phyloP scores from a whole-genome alignment of 192 early-diverging fungal genomes.

The Phlyctochytrium arcticum region DNA sequence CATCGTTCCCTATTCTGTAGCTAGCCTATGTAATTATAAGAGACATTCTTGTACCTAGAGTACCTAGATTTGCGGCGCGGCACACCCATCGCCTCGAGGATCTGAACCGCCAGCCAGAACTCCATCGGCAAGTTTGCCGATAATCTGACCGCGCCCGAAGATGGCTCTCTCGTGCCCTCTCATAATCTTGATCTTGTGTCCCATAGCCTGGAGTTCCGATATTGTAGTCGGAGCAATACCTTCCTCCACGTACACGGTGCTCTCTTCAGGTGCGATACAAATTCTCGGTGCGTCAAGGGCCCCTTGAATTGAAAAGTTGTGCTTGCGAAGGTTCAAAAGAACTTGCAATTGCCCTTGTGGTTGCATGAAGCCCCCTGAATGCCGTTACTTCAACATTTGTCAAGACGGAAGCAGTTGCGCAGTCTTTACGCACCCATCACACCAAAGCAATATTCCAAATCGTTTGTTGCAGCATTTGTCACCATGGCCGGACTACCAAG shows the following conservation, averaged over 20 bases:
- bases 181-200: slow-evolving; percentile 53
- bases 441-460: slow-evolving; percentile 46
- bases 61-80: background rate
- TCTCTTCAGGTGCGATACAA: slow-evolving; percentile 46
- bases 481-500: slow-evolving; percentile 50
- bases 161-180: slow-evolving; percentile 41
- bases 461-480: slow-evolving; percentile 27
- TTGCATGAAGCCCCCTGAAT: slow-evolving; percentile 59
- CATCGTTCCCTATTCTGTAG: no score
- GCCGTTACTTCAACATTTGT: background rate
- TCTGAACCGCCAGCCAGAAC: slow-evolving; percentile 28
- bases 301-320: slow-evolving; percentile 55
- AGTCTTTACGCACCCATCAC: slow-evolving; percentile 55
- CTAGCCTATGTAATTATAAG: no score
- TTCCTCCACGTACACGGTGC: slow-evolving; percentile 60
- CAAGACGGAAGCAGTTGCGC: background rate
- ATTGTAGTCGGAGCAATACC: slow-evolving; percentile 42
- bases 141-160: slow-evolving; percentile 77
- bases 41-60: no score
- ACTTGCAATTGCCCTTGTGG: slow-evolving; percentile 84
- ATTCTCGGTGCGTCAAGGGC: slow-evolving; percentile 69
- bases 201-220: slow-evolving; percentile 47
- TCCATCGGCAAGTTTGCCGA: slow-evolving; percentile 28
- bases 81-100: slow-evolving; percentile 25
- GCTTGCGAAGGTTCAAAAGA: slow-evolving; percentile 61